Base-by-base conservation (phyloP, 805 yeast genomes). In the Ogataea kodamae region DNA sequence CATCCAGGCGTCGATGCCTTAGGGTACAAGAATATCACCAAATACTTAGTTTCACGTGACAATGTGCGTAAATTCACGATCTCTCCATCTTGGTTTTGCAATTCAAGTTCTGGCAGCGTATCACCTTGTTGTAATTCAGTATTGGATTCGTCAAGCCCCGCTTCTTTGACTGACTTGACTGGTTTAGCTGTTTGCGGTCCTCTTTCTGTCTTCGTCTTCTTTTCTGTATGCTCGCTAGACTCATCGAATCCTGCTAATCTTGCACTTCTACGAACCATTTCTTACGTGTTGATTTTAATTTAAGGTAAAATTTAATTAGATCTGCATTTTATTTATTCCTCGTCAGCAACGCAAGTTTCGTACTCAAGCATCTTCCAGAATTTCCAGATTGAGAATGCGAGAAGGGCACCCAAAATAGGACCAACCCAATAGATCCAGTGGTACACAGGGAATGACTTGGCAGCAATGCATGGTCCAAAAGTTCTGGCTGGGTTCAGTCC, bases 401-500 rank as follows among this genome's bases (percentile, higher is more conserved):
- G 56, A 36, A 70, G 41, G 8, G 89, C 64, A 45, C 95, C 95
- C 39, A 82, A 54, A 35, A 78, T 50, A 41, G 96, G 95, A 35
- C 96, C 96, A 38, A 86, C 76, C 92, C 94, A 85, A 72, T 86
- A 86, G 46, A 87, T 85, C 95, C 94, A 86, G 70, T 78, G 87
- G 66, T 86, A 86, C 53, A 52, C 58, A 21, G 95, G 94, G 79
- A 87, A 87, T 14, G 74, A 67, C 37, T 60, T 67, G 35, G 74
- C 72, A 40, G 88, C 94, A 41, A 85, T 67, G 57, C 79, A 73
- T 33, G 95, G 94, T 54, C 96, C 96, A 37, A 86, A 73, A 20
- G 85, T 67, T 70, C 96, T 78, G 28, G 96, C 95, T 38, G 95
- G 95, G 72, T 86, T 86, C 54, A 85, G 68, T 57, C 95, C 95